Evolutionary conservation across 192 early-diverging fungal genomes (phyloP).

Genomic region (Backusella tuberculispora): DNA sequence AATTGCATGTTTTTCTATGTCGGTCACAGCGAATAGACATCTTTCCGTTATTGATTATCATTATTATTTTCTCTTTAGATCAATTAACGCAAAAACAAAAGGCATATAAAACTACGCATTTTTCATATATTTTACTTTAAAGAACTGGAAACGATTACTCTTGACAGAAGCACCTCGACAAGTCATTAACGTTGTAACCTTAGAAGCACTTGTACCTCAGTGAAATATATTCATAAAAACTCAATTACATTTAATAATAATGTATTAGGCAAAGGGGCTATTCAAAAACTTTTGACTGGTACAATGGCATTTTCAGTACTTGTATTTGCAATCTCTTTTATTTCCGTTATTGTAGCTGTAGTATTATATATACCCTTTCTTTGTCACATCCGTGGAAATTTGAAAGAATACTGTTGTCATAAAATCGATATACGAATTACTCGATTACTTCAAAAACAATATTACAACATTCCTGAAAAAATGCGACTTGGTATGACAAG

Average conservation of each 20-base stretch:
- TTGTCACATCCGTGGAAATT: conserved; percentile 79
- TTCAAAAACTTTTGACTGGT: conserved; percentile 37
- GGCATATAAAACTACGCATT: conserved; percentile 72
- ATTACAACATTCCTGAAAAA: neutral
- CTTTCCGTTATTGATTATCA: conserved; percentile 72
- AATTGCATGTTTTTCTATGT: conserved; percentile 79
- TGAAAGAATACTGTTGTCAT: conserved; percentile 90
- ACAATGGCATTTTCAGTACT: conserved; percentile 64
- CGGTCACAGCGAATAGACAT: conserved; percentile 71
- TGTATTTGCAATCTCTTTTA: conserved; percentile 54
- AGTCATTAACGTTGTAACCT: conserved; percentile 64
- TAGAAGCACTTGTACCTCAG: conserved; percentile 42
- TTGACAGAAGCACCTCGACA: conserved; percentile 85
- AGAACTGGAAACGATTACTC: conserved; percentile 86
- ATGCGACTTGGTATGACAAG: neutral
- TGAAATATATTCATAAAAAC: conserved; percentile 29
- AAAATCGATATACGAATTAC: conserved; percentile 74
- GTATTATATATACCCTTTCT: conserved; percentile 81
- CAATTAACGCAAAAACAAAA: conserved; percentile 71
- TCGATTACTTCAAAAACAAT: neutral
- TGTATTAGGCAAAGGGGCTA: conserved; percentile 12
- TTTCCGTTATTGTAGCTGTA: conserved; percentile 62
- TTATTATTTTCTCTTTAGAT: conserved; percentile 82
- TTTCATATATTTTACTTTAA: conserved; percentile 83
- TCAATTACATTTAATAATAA: conserved; percentile 10